Evolutionary conservation across 192 early-diverging fungal genomes (phyloP), one percentile per base, ranked within the genome.

Genomic region (Funneliformis mosseae): DNA sequence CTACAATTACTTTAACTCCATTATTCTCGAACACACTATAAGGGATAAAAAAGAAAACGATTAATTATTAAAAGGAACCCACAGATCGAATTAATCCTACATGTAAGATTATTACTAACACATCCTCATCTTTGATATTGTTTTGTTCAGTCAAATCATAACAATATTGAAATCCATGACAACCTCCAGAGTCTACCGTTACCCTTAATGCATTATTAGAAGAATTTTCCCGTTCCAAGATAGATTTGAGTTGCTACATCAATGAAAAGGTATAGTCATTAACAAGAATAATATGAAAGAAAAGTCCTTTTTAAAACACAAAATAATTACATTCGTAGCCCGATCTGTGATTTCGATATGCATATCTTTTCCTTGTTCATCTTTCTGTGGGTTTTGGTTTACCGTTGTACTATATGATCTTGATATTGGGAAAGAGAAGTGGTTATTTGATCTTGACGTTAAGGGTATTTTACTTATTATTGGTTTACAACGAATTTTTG

Each of bases 151-250:
- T 91, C 82, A 96, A 85, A 62, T 95, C 92, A 87, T 95, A 88
- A 78, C 91, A 90, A 83, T 96, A 94, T 82, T 94, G 93, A 82
- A 93, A 96, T 55, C 95, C 95, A 72, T 96, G 94, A 84, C 95
- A 96, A 25, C 95, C 95, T 41, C 95, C 95, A 5, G 95, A 93
- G 72, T 96, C 95, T 18, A 96, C 94, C 3, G 91, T 82, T 39
- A 96, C 82, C 60, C 95, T 90, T 83, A 96, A 79, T 80, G 88
- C 78, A 50, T 88, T 87, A 16, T 85, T 59, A 2, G 81, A 82
- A 48, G 86, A 83, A 12, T 89, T 85, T 70, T 92, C 91, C 12
- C 83, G 76, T 16, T 45, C 48, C 25, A 83, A 80, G 66, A 92
- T 86, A 38, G 81, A 82, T 60, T 85, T 83, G 39, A 91, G 63